These are phyloP conservation scores for Coemansia sp. DNA, from an alignment of 192 early-diverging fungal genomes.

Conservation along the genomic window DNA sequence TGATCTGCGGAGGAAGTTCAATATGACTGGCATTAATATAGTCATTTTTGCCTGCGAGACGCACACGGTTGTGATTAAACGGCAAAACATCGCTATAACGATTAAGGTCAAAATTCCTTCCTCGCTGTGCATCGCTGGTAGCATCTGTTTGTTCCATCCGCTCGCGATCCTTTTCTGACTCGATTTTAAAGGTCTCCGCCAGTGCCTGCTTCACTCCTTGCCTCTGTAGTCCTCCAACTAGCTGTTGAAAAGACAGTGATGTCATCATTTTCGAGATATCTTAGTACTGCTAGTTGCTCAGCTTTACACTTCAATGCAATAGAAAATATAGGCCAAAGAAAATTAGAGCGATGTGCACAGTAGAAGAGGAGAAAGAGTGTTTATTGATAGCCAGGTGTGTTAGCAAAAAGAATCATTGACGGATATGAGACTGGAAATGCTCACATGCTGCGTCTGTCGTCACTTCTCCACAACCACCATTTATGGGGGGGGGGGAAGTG, in stretches of 20 bases:
- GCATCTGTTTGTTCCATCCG: conserved; percentile 26
- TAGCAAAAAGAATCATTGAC: neutral
- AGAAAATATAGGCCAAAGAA: neutral
- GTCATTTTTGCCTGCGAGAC: conserved; percentile 56
- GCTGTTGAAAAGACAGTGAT: conserved; percentile 32
- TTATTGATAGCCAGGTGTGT: neutral
- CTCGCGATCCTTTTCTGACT: conserved; percentile 17
- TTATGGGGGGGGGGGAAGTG: neutral
- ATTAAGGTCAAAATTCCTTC: conserved; percentile 59
- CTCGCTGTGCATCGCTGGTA: conserved; percentile 29
- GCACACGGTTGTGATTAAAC: conserved; percentile 67
- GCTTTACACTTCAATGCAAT: neutral
- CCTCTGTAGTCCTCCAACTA: conserved; percentile 30
- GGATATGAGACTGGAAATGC: neutral
- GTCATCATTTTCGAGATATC: conserved; percentile 14
- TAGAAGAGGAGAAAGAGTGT: neutral
- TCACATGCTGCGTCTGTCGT: neutral
- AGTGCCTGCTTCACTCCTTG: conserved; percentile 25
- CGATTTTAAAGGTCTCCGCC: conserved; percentile 14
- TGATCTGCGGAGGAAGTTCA: conserved; percentile 33
- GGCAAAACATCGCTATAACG: conserved; percentile 90
- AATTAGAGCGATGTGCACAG: neutral
- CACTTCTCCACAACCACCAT: neutral
- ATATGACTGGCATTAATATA: conserved; percentile 86
- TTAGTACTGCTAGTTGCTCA: neutral